Conservation (phyloP, 108 stramenopile genomes). For the Cyclotella baltica region DNA sequence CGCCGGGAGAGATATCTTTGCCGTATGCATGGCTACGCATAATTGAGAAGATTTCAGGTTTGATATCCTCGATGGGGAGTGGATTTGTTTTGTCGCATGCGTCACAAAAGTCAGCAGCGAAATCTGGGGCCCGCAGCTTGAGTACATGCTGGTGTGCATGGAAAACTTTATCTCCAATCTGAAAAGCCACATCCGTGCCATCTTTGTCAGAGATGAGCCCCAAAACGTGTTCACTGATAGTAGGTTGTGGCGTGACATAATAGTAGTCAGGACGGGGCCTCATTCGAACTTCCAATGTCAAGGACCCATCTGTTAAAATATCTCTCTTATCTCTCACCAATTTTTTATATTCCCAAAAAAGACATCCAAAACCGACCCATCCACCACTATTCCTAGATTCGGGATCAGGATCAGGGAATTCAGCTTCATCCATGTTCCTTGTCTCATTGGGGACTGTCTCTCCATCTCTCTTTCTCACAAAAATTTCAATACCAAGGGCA, state of each 20-base stretch:
- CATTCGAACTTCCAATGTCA: too few relatives aligned
- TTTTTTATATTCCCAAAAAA: too few relatives aligned
- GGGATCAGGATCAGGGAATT: too few relatives aligned
- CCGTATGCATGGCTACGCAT: conserved; percentile 34
- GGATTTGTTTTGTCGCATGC: conserved; percentile 14
- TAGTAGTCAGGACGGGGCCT: background rate
- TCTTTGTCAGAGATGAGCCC: background rate
- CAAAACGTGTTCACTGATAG: background rate
- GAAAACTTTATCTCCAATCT: background rate
- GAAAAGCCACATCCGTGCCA: background rate
- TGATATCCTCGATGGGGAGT: conserved; percentile 28
- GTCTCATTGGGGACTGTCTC: too few relatives aligned
- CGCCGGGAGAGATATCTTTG: conserved; percentile 5
- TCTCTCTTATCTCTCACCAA: too few relatives aligned
- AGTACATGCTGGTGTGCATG: conserved; percentile 10
- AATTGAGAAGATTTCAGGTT: conserved; percentile 27
- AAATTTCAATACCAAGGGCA: too few relatives aligned
- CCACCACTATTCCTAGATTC: too few relatives aligned
- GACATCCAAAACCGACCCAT: too few relatives aligned
- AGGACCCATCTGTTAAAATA: too few relatives aligned
- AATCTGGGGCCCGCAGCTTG: background rate
- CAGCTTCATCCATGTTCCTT: too few relatives aligned
- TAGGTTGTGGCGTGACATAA: background rate
- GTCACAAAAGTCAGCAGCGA: conserved; percentile 23
- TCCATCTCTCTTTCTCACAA: too few relatives aligned